Evolutionary conservation across 768 basidiomycete species (phyloP).

Genomic region (Tricholomella constricta): DNA sequence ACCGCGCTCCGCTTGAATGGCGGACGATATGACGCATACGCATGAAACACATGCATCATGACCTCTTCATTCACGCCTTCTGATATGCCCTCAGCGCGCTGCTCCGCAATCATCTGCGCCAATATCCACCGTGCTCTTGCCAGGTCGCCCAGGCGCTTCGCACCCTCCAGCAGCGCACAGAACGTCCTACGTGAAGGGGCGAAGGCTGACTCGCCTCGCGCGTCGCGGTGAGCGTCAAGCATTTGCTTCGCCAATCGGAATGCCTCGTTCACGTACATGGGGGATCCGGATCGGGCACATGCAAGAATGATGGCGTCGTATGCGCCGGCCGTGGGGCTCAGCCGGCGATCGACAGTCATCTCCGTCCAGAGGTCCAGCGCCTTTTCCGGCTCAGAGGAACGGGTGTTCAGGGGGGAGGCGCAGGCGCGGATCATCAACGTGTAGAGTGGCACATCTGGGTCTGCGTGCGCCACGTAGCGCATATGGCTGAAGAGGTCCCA

Average conservation of each 20-base stretch:
- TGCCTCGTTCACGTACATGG: conserved; percentile 73
- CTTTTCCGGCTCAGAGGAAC: conserved; percentile 79
- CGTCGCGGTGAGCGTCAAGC: conserved; percentile 76
- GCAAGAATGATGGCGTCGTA: conserved; percentile 86
- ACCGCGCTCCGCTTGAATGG: conserved; percentile 61
- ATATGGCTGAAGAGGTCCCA: conserved; percentile 97
- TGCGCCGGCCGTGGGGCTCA: conserved; percentile 64
- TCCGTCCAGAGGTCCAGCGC: conserved; percentile 93
- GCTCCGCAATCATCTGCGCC: conserved; percentile 70
- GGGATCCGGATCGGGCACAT: conserved; percentile 67
- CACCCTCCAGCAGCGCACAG: conserved; percentile 84
- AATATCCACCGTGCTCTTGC: conserved; percentile 86
- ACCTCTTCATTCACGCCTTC: conserved; percentile 60
- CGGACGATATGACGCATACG: conserved; percentile 80
- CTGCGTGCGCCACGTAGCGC: conserved; percentile 91
- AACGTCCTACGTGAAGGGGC: conserved; percentile 71
- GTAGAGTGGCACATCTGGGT: conserved; percentile 73
- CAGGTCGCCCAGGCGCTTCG: conserved; percentile 85
- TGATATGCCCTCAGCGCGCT: conserved; percentile 20
- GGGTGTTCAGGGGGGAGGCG: conserved; percentile 49
- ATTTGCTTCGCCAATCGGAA: conserved; percentile 86
- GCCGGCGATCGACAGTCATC: conserved; percentile 74
- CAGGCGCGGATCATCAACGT: conserved; percentile 88
- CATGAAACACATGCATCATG: conserved; percentile 84
- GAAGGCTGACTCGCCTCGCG: conserved; percentile 54